These are phyloP conservation scores for Juglanconis sp. DNA, from an alignment of 2,329 filamentous ascomycete genomes.

Conservation along the genomic window DNA sequence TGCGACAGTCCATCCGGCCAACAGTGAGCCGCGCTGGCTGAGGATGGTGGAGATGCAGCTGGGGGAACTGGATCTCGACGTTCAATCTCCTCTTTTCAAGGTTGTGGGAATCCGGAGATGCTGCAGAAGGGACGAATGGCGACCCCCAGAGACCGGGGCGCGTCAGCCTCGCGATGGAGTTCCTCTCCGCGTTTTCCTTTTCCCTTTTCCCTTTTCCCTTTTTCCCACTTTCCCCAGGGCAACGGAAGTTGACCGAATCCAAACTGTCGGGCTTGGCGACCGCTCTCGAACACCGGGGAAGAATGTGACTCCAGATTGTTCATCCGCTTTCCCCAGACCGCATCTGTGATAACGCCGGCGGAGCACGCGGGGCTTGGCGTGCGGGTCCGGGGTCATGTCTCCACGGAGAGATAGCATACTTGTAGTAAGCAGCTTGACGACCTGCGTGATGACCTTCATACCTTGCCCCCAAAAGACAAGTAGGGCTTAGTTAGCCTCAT, in stretches of 20 bases:
- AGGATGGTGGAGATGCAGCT: background rate
- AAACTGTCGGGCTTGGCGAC: background rate
- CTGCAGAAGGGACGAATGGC: background rate
- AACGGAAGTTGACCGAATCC: slow-evolving; percentile 2
- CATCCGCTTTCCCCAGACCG: background rate
- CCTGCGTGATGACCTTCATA: no score
- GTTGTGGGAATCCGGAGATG: background rate
- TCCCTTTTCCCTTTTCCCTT: background rate
- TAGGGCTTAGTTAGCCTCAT: no score
- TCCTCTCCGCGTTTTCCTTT: background rate
- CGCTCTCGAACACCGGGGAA: background rate
- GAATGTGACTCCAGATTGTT: background rate
- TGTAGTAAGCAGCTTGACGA: no score
- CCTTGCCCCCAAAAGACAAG: no score
- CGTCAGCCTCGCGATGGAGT: background rate
- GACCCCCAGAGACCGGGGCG: no score
- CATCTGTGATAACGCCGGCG: background rate
- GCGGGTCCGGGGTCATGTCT: no score
- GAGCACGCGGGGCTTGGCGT: background rate
- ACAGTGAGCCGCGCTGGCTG: background rate
- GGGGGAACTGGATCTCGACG: background rate
- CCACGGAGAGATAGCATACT: no score
- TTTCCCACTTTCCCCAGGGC: background rate
- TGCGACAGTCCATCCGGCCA: background rate
- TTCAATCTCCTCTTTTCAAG: background rate